Evolutionary conservation across 352 stramenopile species (phyloP), one percentile per base, ranked within the genome.

Genomic region (Pythium sukuiense): DNA sequence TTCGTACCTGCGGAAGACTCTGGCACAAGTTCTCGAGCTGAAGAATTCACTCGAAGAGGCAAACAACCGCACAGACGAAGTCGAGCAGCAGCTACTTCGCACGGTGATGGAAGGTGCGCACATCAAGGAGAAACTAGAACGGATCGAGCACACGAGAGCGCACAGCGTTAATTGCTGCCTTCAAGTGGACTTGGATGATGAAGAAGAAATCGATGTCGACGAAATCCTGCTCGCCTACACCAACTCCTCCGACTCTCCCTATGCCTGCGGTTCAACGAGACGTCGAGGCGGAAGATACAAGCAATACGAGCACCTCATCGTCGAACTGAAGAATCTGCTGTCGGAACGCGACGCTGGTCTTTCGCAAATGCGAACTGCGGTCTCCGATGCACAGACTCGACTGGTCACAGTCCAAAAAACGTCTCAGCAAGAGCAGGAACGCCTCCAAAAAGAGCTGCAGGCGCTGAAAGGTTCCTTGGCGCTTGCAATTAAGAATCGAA

Each of bases 281-380:
- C 29, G 33, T 52, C 35, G 30, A 18, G 76, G 69, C 8, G 71
- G 62, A 32, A 66, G 80, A 8, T 75, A 65, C 6, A 63, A 62
- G 26, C 81, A 87, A 55, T 88, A 90, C 60, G 81, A 90, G 30
- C 70, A 87, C n/a, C 68, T 90, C 16, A 88, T 90, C 33, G 73
- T 85, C 1, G 81, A 90, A 56, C 71, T 90, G 6, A 90, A 90
- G 73, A 81, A 62, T 20, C 69, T 80, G 2, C 53, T 90, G 0
- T 58, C 69, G 11, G 81, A 83, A 33, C 85, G 85, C 29, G 69
- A 85, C 9, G 68, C 60, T 32, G 75, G 70, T 3, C 55, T 88
- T 16, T 45, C 54, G 5, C 72, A 82, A 39, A 72, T 77, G 8
- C 70, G 80, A 27, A 56, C 35, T 30, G 63, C 73, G 6, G 60